Percentiles rank a stretch among this genome's conserved stretches.
phyloP scores from a whole-genome alignment of 768 basidiomycete species.

The Psilocybe cyanescens region DNA sequence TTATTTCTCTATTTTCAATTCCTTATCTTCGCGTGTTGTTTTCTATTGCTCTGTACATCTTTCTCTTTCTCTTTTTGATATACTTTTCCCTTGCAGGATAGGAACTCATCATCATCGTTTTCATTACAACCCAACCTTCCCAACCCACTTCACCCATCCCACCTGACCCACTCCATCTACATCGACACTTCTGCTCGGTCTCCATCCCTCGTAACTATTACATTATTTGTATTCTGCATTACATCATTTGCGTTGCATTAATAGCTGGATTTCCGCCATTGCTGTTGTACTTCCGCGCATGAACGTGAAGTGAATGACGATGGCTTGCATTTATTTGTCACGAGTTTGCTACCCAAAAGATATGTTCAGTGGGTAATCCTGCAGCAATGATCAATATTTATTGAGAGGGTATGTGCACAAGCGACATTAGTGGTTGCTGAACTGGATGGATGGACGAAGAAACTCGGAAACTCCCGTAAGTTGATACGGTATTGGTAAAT shows the following conservation, averaged over 20 bases:
- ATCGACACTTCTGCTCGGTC: background rate
- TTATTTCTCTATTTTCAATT: background rate
- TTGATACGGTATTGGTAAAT: background rate
- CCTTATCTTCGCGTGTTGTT: slow-evolving; percentile 3
- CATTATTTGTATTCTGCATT: background rate
- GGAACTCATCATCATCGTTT: background rate
- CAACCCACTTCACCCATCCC: background rate
- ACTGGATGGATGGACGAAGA: too few relatives aligned
- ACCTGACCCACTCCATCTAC: background rate
- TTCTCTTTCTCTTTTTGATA: background rate
- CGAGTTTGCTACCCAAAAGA: too few relatives aligned
- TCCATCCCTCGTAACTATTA: background rate
- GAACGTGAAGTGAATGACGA: too few relatives aligned
- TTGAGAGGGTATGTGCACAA: too few relatives aligned
- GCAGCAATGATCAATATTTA: too few relatives aligned
- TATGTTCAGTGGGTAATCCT: too few relatives aligned
- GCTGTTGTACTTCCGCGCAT: too few relatives aligned
- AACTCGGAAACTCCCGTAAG: too few relatives aligned
- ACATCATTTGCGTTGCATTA: background rate
- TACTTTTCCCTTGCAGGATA: background rate
- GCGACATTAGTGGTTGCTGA: too few relatives aligned
- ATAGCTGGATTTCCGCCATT: background rate
- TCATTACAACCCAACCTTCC: background rate
- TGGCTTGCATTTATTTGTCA: too few relatives aligned
- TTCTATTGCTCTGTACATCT: background rate